These are phyloP conservation scores for Pilaira anomala DNA, from an alignment of 192 early-diverging fungal species.

Conservation along the genomic window DNA sequence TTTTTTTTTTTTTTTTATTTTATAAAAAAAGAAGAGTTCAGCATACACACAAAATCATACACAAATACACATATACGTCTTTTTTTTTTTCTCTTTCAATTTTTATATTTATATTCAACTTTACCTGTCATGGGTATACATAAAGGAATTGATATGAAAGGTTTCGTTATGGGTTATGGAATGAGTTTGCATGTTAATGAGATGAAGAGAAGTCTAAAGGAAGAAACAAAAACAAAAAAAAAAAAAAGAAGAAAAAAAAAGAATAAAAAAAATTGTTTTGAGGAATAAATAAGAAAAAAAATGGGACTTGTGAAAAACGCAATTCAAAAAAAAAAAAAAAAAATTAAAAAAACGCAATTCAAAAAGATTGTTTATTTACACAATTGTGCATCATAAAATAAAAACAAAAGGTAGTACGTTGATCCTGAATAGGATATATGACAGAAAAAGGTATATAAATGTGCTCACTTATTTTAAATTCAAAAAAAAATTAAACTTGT, in stretches of 20 bases:
- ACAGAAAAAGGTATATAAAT: not conserved
- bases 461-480: not conserved
- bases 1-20: not conserved
- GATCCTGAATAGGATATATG: slow-evolving; percentile 16
- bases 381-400: not conserved
- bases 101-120: too few species aligned
- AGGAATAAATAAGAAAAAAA: slow-evolving; percentile 6
- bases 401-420: slow-evolving; percentile 5
- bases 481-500: too few species aligned
- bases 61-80: too few species aligned
- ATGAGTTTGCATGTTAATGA: slow-evolving; percentile 15
- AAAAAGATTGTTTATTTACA: slow-evolving; percentile 7
- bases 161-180: not conserved
- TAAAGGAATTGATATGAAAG: slow-evolving; percentile 16
- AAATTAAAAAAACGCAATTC: slow-evolving; percentile 5
- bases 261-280: slow-evolving; percentile 1
- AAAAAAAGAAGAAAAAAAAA: not conserved
- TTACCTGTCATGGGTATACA: slow-evolving; percentile 3
- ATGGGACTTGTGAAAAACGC: slow-evolving; percentile 19
- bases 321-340: slow-evolving; percentile 1
- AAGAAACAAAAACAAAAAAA: not conserved
- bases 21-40: not conserved
- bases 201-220: not conserved
- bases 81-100: not conserved
- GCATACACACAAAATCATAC: not conserved